A percentile compares a stretch with the other conserved stretches of the same genome.
Evolutionary conservation across 2,329 filamentous ascomycete species (phyloP).

Genomic region (Colletotrichum sp.): DNA sequence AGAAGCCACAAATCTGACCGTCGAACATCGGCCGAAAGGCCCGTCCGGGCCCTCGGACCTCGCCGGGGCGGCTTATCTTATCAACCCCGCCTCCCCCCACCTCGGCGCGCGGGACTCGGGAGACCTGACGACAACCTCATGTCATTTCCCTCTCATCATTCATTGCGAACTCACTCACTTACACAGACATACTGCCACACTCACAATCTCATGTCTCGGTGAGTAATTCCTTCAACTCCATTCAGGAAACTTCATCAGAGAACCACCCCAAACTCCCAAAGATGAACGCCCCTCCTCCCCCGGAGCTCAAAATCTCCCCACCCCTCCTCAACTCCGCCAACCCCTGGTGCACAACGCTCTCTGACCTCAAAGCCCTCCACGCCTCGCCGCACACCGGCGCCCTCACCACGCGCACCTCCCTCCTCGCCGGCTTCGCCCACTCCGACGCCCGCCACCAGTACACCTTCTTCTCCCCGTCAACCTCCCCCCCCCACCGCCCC

Average conservation of each 20-base stretch:
- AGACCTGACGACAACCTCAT: not conserved
- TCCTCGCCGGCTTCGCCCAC: conserved; percentile 70
- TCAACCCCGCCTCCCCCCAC: not conserved
- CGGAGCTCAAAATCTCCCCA: conserved; percentile 57
- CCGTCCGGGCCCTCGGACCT: not conserved
- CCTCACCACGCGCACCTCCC: conserved; percentile 75
- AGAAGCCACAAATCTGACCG: not conserved
- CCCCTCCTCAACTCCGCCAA: conserved; percentile 78
- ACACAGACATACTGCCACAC: not conserved
- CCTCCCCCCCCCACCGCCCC: conserved; percentile 26
- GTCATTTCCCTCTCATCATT: not conserved
- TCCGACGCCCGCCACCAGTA: conserved; percentile 66
- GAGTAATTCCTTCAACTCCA: not conserved
- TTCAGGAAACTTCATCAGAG: not conserved
- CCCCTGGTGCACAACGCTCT: conserved; percentile 74
- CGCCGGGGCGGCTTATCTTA: not conserved
- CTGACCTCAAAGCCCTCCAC: conserved; percentile 68
- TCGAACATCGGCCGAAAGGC: not conserved
- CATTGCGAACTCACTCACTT: not conserved
- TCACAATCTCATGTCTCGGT: not conserved
- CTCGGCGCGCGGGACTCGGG: not conserved
- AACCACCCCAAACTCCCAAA: not conserved
- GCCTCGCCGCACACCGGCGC: conserved; percentile 69
- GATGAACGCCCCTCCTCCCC: conserved; percentile 17
- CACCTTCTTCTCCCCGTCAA: conserved; percentile 63